phyloP scores from a whole-genome alignment of 345 rosid genomes.

The Noccaea caerulescens region DNA sequence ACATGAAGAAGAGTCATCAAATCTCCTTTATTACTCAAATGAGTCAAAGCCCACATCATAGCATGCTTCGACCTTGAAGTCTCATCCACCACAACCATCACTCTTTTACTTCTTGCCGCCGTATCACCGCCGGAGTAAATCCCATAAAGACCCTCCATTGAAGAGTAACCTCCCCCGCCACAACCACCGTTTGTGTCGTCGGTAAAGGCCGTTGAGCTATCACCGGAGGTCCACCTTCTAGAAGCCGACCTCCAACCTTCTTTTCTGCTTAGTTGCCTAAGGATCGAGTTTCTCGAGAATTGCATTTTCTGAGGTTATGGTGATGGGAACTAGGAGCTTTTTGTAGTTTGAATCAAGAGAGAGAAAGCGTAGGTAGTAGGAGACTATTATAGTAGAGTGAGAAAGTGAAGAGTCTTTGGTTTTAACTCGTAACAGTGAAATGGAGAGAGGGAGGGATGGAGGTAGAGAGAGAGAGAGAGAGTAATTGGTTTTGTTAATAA shows the following conservation, averaged over 20 bases:
- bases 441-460: neutral
- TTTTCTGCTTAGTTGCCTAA: conserved; percentile 64
- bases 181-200: conserved; percentile 25
- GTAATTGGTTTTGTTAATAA: conserved; percentile 24
- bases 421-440: conserved; percentile 31
- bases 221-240: conserved; percentile 54
- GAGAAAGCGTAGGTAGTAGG: conserved; percentile 37
- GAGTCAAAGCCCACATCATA: conserved; percentile 98
- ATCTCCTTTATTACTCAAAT: conserved; percentile 78
- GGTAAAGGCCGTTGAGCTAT: conserved; percentile 43
- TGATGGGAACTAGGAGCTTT: conserved; percentile 30
- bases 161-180: conserved; percentile 37
- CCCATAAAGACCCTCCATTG: conserved; percentile 61
- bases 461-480: conserved; percentile 3
- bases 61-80: conserved; percentile 80
- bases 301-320: conserved; percentile 31
- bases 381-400: conserved; percentile 19
- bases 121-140: conserved; percentile 48
- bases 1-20: conserved; percentile 81
- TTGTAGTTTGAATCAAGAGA: conserved; percentile 29
- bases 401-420: conserved; percentile 23
- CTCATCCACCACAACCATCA: conserved; percentile 91
- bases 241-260: conserved; percentile 67
- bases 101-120: conserved; percentile 65
- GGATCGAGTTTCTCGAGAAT: conserved; percentile 53